phyloP scores from a whole-genome alignment of 495 filamentous ascomycete species.

The Xeromyces bisporus region DNA sequence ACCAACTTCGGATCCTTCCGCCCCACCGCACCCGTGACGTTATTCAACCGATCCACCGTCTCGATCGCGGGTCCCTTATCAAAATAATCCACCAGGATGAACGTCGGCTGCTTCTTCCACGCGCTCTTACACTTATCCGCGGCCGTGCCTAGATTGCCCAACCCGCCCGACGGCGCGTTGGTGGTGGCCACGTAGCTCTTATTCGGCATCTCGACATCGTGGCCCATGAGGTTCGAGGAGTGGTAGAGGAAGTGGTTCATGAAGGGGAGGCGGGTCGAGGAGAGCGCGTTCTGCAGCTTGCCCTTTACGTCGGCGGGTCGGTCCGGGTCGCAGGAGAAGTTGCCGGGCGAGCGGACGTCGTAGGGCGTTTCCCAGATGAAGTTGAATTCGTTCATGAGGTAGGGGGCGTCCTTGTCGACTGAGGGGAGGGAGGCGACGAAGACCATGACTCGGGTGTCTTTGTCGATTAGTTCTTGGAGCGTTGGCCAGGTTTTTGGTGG shows the following conservation, averaged over 20 bases:
- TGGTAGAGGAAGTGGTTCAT: constrained; percentile 61
- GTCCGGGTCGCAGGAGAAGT: constrained; percentile 51
- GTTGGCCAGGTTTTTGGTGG: constrained; percentile 47
- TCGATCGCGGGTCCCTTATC: constrained; percentile 44
- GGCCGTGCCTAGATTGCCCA: constrained; percentile 44
- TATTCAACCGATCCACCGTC: constrained; percentile 47
- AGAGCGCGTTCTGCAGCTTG: constrained; percentile 25
- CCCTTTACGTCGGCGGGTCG: constrained; percentile 34
- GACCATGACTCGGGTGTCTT: constrained; percentile 45
- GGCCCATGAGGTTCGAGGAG: constrained; percentile 19
- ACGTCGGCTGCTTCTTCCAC: constrained; percentile 42
- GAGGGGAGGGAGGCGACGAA: constrained; percentile 41
- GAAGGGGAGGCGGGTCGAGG: constrained; percentile 36
- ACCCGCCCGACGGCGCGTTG: constrained; percentile 35
- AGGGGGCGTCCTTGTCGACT: constrained; percentile 31
- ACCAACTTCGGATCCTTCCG: constrained; percentile 21
- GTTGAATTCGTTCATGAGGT: constrained; percentile 57
- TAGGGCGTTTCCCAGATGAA: constrained; percentile 67
- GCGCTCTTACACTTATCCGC: constrained; percentile 34
- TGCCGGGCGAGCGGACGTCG: constrained; percentile 42
- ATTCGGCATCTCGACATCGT: constrained; percentile 45
- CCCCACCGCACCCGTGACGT: constrained; percentile 32
- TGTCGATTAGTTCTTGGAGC: constrained; percentile 44
- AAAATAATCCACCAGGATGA: constrained; percentile 62
- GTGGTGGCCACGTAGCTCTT: constrained; percentile 38